Conservation (phyloP, 2,329 filamentous ascomycete species). For the Orbilia blumenaviensis region DNA sequence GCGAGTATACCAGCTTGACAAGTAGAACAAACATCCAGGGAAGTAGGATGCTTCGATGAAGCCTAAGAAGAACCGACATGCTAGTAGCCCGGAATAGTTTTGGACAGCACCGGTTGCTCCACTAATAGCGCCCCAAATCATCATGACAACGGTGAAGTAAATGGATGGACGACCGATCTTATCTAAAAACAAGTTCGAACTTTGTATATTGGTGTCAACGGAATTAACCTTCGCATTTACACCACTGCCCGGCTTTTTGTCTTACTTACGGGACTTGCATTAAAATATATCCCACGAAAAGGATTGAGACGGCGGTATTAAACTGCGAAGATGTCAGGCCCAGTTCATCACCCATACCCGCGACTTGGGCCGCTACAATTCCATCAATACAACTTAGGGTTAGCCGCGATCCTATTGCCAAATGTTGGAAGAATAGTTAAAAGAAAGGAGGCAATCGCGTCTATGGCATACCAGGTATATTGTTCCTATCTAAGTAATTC, state of each 20-base stretch:
- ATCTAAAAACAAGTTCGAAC: constrained; percentile 65
- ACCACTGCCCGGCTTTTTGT: background rate
- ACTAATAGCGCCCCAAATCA: constrained; percentile 71
- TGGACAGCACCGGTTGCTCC: constrained; percentile 67
- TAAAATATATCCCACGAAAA: constrained; percentile 61
- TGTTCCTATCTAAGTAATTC: constrained; percentile 74
- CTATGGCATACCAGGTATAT: constrained; percentile 64
- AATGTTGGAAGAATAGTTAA: too few species aligned
- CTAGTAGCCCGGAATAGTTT: constrained; percentile 68
- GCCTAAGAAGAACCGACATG: constrained; percentile 68
- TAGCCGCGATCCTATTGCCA: background rate
- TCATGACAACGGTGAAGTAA: constrained; percentile 67
- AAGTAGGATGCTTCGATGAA: constrained; percentile 72
- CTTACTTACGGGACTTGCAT: constrained; percentile 59
- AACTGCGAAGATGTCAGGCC: constrained; percentile 62
- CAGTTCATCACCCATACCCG: constrained; percentile 65
- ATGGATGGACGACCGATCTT: constrained; percentile 65
- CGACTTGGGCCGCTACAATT: constrained; percentile 64
- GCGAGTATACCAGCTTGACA: constrained; percentile 72
- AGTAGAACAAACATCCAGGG: constrained; percentile 71
- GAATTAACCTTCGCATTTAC: background rate
- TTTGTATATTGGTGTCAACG: constrained; percentile 36
- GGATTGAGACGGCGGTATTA: constrained; percentile 62
- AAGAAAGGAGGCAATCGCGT: background rate
- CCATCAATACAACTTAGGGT: background rate